Percentiles rank a stretch among this genome's conserved stretches.
Evolutionary conservation across 2,329 filamentous ascomycete genomes (phyloP).

Genomic region (Ascochyta viciae-villosae): DNA sequence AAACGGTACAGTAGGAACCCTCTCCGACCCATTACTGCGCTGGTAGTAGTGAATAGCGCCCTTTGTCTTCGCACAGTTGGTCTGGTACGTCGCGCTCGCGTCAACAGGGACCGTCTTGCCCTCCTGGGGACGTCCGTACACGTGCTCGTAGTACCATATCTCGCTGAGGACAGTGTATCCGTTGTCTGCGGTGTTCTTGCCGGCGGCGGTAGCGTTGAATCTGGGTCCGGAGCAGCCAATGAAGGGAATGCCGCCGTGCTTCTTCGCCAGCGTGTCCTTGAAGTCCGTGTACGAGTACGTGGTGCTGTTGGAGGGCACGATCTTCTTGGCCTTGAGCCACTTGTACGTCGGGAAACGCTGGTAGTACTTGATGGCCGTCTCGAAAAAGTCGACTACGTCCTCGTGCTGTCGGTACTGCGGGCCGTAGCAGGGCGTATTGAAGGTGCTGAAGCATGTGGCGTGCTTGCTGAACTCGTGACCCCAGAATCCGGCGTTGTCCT

Average conservation of each 20-base stretch:
- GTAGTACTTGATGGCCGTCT: slow-evolving; percentile 66
- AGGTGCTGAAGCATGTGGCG: slow-evolving; percentile 71
- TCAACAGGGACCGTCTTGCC: slow-evolving; percentile 57
- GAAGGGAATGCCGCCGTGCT: slow-evolving; percentile 64
- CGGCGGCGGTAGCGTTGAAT: slow-evolving; percentile 67
- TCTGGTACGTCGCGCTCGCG: slow-evolving; percentile 55
- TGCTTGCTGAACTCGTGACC: slow-evolving; percentile 73
- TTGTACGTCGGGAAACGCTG: slow-evolving; percentile 64
- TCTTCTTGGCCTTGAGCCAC: slow-evolving; percentile 64
- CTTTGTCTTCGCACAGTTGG: slow-evolving; percentile 62
- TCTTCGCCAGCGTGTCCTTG: slow-evolving; percentile 57
- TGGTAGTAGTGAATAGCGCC: slow-evolving; percentile 64
- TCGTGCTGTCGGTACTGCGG: slow-evolving; percentile 62
- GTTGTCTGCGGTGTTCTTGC: slow-evolving; percentile 61
- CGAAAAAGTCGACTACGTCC: slow-evolving; percentile 70
- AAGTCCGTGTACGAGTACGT: slow-evolving; percentile 63
- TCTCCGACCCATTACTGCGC: slow-evolving; percentile 53
- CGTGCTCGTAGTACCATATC: slow-evolving; percentile 72
- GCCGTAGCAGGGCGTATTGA: slow-evolving; percentile 70
- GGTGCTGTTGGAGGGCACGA: slow-evolving; percentile 66
- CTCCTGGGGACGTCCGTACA: slow-evolving; percentile 63
- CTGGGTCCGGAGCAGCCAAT: slow-evolving; percentile 67
- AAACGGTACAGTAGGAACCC: slow-evolving; percentile 35
- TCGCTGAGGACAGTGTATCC: slow-evolving; percentile 66
- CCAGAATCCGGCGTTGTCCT: slow-evolving; percentile 68